Evolutionary conservation across 495 filamentous ascomycete genomes (phyloP), one percentile per base, ranked within the genome.

Genomic region (Penicillium arizonense): DNA sequence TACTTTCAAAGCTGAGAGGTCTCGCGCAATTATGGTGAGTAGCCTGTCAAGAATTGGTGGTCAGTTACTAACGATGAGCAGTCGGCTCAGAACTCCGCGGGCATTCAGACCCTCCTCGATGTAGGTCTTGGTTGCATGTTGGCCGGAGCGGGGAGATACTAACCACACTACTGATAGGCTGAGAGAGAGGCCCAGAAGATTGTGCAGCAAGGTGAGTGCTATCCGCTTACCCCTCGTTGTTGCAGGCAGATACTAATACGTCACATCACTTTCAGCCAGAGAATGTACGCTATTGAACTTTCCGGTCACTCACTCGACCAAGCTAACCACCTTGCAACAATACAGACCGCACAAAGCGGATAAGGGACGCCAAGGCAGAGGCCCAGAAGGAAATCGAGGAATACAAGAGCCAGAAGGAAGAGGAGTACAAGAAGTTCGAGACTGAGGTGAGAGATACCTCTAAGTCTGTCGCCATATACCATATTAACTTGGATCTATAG

Each of bases 161-260:
- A 50, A 76, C 50, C 6, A 20, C 4, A 11, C 10, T 34, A 20
- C 40, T 18, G 45, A 26, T 65, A 97, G 94, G 91, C 95, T 47
- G 94, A 98, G 83, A 87, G 90, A 77, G 94, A 98, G 75, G 94
- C 94, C 58, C 91, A 96, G 75, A 97, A 96, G 81, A 98, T 97
- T 70, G 94, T 98, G 30, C 92, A 97, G 71, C 88, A 92, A 86
- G 85, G 91, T 94, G 64, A 34, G 73, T 65, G n/a, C 6, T n/a
- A 13, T 36, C n/a, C 23, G 12, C 14, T 14, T 40, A 7, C 41
- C 45, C 23, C 11, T 20, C 37, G 21, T 28, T 20, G 12, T 12
- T 13, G 23, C 30, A 23, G 38, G 40, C 42, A 39, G 51, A 37
- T 56, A 65, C 69, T 79, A 51, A 78, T 63, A 54, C 51, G 47